Percentiles rank a stretch among this genome's conserved stretches.
Conservation (phyloP, 345 rosid species). For the Acer yangbiense region DNA sequence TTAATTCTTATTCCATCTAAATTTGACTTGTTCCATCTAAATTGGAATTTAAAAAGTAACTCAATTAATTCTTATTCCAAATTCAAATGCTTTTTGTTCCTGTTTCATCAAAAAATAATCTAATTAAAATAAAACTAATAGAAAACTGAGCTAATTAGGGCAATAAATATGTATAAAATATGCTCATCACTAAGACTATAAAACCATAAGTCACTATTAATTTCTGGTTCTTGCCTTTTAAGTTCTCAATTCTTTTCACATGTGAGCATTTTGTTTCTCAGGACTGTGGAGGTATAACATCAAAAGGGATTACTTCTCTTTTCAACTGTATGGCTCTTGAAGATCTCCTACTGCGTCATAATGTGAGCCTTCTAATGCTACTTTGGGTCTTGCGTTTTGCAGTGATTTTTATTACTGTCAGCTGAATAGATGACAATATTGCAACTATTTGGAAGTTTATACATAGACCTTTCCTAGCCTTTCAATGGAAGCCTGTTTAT, state of each 20-base stretch:
- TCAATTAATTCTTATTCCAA: too few species aligned
- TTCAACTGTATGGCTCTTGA: constrained; percentile 66
- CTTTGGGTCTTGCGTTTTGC: neutral
- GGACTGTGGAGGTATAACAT: constrained; percentile 75
- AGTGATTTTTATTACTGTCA: neutral
- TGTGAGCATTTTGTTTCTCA: constrained; percentile 26
- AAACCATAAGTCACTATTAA: neutral
- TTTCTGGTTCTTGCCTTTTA: neutral
- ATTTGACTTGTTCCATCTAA: too few species aligned
- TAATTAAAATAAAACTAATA: too few species aligned
- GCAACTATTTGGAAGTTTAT: neutral
- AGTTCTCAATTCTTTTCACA: constrained; percentile 4
- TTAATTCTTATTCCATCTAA: too few species aligned
- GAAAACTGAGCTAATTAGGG: too few species aligned
- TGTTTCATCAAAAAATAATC: too few species aligned
- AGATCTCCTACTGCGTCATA: constrained; percentile 76
- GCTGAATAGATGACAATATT: constrained; percentile 1
- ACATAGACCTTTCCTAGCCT: neutral
- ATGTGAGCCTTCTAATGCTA: constrained; percentile 47
- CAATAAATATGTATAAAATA: too few species aligned
- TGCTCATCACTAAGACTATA: neutral
- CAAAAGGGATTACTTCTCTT: constrained; percentile 56
- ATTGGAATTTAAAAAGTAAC: too few species aligned
- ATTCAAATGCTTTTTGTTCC: too few species aligned
- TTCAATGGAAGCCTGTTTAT: constrained; percentile 2